Evolutionary conservation across 345 rosid genomes (phyloP), one percentile per base, ranked within the genome.

Genomic region (Microcos paniculata): DNA sequence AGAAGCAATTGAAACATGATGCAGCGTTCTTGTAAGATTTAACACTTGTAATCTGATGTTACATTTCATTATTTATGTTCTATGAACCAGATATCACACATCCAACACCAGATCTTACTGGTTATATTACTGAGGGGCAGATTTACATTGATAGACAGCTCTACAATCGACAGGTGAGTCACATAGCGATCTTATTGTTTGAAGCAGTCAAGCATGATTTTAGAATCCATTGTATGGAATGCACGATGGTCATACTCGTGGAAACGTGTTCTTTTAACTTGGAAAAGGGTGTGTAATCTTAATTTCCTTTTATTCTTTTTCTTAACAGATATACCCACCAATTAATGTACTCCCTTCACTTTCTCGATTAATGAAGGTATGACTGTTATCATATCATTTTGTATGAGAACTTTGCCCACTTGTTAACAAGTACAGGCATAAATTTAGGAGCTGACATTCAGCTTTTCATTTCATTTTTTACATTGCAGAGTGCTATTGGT

Each of bases 51-150:
- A n/a, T 75, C 14, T 61, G 28, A 9, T 33, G n/a, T 46, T 12
- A 28, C 21, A 46, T 62, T 48, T 18, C 18, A 43, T 73, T 61
- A 13, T 18, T 48, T 30, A 43, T 59, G 58, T 80, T 56, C 42
- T 6, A 70, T 75, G 70, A 62, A 57, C 68, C 93, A 96, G 99
- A 96, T 78, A 96, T 96, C 56, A 96, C 99, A 8, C 98, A 96
- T 85, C 99, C 99, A 21, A 96, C 95, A 76, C 98, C 99, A 11
- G 99, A 96, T 90, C 98, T 96, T 80, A 96, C 98, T 24, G 99
- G 99, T 58, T 96, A 96, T 78, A 96, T 96, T 81, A 96, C 99
- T 4, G 99, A 94, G 85, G 98, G 98, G 58, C 97, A 94, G 80
- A 92, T 92, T 79, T 91, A 94, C 79, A 88, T 91, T 75, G 97